A percentile compares a stretch with the other conserved stretches of the same genome.
Conservation (phyloP, 345 rosid genomes). For the Camelina hispida region DNA sequence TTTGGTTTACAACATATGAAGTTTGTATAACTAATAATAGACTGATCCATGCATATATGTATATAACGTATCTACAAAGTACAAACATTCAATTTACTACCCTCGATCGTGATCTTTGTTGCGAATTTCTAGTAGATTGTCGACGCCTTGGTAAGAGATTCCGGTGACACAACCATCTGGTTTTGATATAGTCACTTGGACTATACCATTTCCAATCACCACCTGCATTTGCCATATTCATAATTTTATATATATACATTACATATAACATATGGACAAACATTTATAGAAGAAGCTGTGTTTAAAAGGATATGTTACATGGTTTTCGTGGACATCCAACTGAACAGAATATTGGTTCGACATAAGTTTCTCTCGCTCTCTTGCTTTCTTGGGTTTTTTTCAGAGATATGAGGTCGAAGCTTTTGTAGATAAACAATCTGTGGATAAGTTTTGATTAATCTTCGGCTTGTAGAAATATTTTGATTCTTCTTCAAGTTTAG, state of each 20-base stretch:
- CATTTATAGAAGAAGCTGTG: neutral
- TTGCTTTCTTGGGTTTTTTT: slow-evolving; percentile 4
- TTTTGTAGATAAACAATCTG: slow-evolving; percentile 28
- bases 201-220: slow-evolving; percentile 70
- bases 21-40: neutral
- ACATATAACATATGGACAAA: neutral
- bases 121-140: slow-evolving; percentile 78
- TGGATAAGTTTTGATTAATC: slow-evolving; percentile 15
- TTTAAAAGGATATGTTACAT: slow-evolving; percentile 21
- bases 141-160: slow-evolving; percentile 61
- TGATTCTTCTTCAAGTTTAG: slow-evolving; percentile 38
- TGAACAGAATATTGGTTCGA: slow-evolving; percentile 33
- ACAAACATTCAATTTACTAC: slow-evolving; percentile 35
- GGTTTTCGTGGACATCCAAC: slow-evolving; percentile 26
- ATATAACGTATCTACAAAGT: neutral
- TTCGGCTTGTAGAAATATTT: slow-evolving; percentile 11
- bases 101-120: slow-evolving; percentile 79
- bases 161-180: slow-evolving; percentile 84
- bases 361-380: slow-evolving; percentile 27
- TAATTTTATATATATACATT: too few relatives aligned
- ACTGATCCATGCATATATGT: neutral
- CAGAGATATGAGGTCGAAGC: slow-evolving; percentile 18
- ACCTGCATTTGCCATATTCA: slow-evolving; percentile 55
- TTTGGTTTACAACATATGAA: slow-evolving; percentile 13
- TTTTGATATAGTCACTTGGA: slow-evolving; percentile 71